Evolutionary conservation across 371 early-diverging fungal genomes (phyloP), one percentile per base, ranked within the genome.

Genomic region (Smittium culicis): DNA sequence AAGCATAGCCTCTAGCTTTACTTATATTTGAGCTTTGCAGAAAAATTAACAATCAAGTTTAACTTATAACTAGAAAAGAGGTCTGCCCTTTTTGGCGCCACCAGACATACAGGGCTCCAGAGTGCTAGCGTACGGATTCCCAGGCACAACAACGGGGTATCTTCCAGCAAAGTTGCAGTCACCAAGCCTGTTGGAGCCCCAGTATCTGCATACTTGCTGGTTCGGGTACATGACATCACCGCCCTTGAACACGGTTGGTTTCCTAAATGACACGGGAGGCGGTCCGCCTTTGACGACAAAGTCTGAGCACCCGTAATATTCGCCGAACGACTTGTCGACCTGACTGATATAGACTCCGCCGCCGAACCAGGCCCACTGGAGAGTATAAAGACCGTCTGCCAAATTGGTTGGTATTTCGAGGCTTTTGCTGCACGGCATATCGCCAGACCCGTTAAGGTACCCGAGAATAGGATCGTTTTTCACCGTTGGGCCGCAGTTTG

Each of bases 321-420:
- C 82, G 30, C 82, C 82, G 61, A 82, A 82, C 14, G 80, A 80
- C 0, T 77, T 74, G 31, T 80, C 74, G 0, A 67, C 56, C 35
- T 83, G 69, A 1, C 76, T 80, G 64, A 79, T 78, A 68, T 76
- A 78, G 32, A 82, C 74, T 2, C 83, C 85, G 11, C 81, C 84
- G 25, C 84, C 84, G 64, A 77, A 83, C 83, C 83, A 82, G 28
- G 79, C 73, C 83, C 83, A 83, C 66, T 84, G 85, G 8, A 85
- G 69, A 1, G 85, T 84, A 5, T 73, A 75, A 24, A 74, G 68
- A 56, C 80, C 82, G 66, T 85, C 81, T 29, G 76, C 74, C 11
- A 85, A 69, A 68, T 79, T 73, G n/a, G 66, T 63, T 2, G 85
- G 85, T 3, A 85, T 66, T 1, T 71, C 80, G n/a, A 85, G 69